Evolutionary conservation across 2,329 filamentous ascomycete species (phyloP), one percentile per base, ranked within the genome.

Genomic region (Nectriaceae sp.): DNA sequence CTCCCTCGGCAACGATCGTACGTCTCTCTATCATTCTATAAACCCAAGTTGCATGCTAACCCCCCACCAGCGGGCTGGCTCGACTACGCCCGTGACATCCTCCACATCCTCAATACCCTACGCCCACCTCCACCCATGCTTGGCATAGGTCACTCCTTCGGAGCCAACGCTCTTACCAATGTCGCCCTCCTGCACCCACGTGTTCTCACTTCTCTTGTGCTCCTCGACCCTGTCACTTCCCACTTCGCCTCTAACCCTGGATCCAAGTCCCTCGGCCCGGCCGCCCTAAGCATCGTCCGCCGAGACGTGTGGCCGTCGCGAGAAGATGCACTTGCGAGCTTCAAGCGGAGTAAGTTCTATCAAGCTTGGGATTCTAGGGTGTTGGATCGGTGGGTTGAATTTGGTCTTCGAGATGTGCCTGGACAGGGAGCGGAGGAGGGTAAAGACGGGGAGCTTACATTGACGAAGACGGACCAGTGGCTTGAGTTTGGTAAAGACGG

Each of bases 61-160:
- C 3, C 21, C 45, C 5, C 11, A 31, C 13, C 55, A 92, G 88
- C 91, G 29, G 84, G 83, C 59, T 97, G 92, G 92, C 79, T 85
- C 54, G 93, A 97, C 70, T 85, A 94, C 66, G 75, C 89, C 39
- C 84, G 92, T 40, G 93, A 97, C 68, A 81, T 96, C 4, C 78
- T 94, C 16, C 84, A 93, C 64, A 81, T 97, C 70, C 80, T 94
- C 72, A 97, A 96, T 70, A 77, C 83, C 45, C 93, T 96, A 71
- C 88, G 90, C 36, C 73, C 78, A 80, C 87, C 89, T 11, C 87
- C 88, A 1, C 93, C 93, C 2, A 75, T 97, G 18, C 71, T 97
- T 54, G 92, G 89, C 47, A 70, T 97, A 21, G 93, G 90, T 15
- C 93, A 97, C 71, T 96, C 90, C 59, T 92, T 96, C 76, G 93